A percentile compares a stretch with the other conserved stretches of the same genome.
Conservation (phyloP, 495 filamentous ascomycete species). For the Sphaerosporella brunnea region DNA sequence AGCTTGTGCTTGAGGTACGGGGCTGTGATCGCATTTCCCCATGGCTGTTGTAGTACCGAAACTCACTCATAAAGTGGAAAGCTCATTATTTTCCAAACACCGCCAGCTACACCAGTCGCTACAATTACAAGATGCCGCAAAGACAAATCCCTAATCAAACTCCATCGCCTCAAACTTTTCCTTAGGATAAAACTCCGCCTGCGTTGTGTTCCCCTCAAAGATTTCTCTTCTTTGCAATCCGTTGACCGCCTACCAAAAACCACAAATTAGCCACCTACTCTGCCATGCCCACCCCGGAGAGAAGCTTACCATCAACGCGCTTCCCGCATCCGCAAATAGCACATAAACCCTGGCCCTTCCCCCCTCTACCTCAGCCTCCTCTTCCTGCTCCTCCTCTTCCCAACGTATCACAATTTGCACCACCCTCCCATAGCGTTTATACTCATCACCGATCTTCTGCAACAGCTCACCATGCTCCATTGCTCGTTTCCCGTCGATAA, state of each 20-base stretch:
- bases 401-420: constrained; percentile 63
- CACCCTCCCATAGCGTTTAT: constrained; percentile 71
- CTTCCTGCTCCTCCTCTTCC: constrained; percentile 28
- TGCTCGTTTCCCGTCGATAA: constrained; percentile 61
- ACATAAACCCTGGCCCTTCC: constrained; percentile 54
- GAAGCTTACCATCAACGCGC: constrained; percentile 55
- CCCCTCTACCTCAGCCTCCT: not conserved
- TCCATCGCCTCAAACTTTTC: constrained; percentile 63
- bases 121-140: too few species aligned
- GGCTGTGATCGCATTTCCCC: too few species aligned
- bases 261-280: constrained; percentile 8
- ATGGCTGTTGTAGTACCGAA: too few species aligned
- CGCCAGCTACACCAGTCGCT: too few species aligned
- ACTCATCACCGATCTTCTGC: constrained; percentile 91
- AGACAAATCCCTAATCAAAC: constrained; percentile 38
- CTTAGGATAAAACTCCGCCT: constrained; percentile 56
- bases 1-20: too few species aligned
- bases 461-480: constrained; percentile 55
- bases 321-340: constrained; percentile 66
- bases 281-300: not conserved
- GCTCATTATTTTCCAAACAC: too few species aligned
- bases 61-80: too few species aligned
- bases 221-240: constrained; percentile 55
- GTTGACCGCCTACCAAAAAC: constrained; percentile 67
- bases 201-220: constrained; percentile 72